Conservation (phyloP, 345 rosid species). For the Hibiscus mutabilis region DNA sequence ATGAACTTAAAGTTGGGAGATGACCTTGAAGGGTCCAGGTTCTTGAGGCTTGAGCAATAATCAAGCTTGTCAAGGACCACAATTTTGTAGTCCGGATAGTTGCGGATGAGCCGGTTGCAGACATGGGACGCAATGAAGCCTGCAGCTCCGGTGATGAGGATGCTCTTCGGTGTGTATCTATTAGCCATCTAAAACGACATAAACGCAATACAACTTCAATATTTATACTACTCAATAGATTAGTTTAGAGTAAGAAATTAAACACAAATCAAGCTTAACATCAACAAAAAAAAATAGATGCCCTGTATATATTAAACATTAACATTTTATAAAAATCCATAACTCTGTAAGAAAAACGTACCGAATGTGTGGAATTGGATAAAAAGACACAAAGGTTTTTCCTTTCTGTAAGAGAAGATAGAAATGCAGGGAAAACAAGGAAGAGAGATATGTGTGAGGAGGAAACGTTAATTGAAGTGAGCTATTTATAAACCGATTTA, state of each 20-base stretch:
- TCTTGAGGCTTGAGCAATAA: conserved; percentile 58
- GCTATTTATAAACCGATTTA: not conserved
- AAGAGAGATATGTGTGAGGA: not conserved
- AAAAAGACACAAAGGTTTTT: too few species aligned
- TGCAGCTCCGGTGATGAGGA: conserved; percentile 66
- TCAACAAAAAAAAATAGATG: too few species aligned
- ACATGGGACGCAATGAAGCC: conserved; percentile 76
- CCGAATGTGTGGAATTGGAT: not conserved
- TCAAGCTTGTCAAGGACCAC: conserved; percentile 72
- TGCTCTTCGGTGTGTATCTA: conserved; percentile 45
- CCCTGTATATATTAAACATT: too few species aligned
- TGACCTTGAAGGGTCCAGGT: conserved; percentile 39
- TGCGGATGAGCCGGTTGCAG: conserved; percentile 52
- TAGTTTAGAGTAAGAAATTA: too few species aligned
- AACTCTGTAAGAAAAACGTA: not conserved
- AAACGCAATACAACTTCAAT: not conserved
- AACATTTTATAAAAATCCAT: too few species aligned
- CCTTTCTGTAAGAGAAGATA: not conserved
- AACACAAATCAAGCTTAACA: too few species aligned
- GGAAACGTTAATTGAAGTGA: not conserved
- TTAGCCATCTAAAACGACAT: conserved; percentile 20
- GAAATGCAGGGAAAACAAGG: not conserved
- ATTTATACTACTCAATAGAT: too few species aligned
- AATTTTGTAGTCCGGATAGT: conserved; percentile 50
- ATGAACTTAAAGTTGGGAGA: conserved; percentile 53